These are phyloP conservation scores for Aurinia saxatilis DNA, from an alignment of 345 rosid species.

Conservation along the genomic window DNA sequence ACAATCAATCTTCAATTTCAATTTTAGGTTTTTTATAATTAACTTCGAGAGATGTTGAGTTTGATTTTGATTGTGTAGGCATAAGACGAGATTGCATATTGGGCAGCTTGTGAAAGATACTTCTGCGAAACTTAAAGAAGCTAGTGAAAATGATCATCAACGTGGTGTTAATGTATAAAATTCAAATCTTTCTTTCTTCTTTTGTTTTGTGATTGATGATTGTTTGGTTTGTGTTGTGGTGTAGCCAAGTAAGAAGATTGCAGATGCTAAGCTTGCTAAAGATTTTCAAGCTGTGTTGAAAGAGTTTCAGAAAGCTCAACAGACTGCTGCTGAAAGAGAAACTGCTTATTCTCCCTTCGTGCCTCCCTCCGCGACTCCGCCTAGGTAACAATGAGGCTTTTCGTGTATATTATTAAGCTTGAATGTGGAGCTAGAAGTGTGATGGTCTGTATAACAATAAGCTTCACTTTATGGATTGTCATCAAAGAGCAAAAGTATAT, in stretches of 20 bases:
- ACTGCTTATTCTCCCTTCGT: slow-evolving; percentile 56
- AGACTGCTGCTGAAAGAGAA: slow-evolving; percentile 93
- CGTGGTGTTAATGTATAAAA: slow-evolving; percentile 58
- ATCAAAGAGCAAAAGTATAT: too few relatives aligned
- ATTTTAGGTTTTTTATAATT: neutral
- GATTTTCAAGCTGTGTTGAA: slow-evolving; percentile 92
- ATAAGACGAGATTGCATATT: slow-evolving; percentile 75
- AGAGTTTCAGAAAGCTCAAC: slow-evolving; percentile 98
- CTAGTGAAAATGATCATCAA: slow-evolving; percentile 80
- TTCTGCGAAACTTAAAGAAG: slow-evolving; percentile 86
- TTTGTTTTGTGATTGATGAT: neutral
- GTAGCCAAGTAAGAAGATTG: slow-evolving; percentile 85
- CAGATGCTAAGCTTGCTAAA: slow-evolving; percentile 96
- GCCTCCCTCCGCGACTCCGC: slow-evolving; percentile 32
- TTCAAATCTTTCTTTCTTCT: neutral
- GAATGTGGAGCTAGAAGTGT: neutral
- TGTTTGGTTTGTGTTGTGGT: slow-evolving; percentile 11
- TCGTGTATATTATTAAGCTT: neutral
- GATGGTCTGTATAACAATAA: neutral
- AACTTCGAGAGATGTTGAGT: too few relatives aligned
- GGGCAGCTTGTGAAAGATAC: slow-evolving; percentile 95
- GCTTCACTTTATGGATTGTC: too few relatives aligned
- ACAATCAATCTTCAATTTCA: neutral
- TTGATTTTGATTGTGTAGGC: slow-evolving; percentile 34
- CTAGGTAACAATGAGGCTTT: slow-evolving; percentile 14